phyloP scores from a whole-genome alignment of 1,284 basidiomycete genomes.

The Leccinum subrobustum region DNA sequence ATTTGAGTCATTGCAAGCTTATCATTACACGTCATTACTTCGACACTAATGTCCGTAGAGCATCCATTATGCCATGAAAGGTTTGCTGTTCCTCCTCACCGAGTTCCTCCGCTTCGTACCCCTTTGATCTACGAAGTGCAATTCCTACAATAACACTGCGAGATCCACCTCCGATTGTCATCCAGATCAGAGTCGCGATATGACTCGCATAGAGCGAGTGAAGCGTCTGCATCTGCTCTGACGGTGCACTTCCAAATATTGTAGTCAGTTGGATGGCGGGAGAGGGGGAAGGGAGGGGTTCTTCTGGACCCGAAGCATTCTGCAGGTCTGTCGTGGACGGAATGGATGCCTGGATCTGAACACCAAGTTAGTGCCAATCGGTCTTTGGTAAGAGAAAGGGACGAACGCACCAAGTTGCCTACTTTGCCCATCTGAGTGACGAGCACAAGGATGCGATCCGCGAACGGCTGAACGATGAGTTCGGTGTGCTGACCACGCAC shows the following conservation, averaged over 20 bases:
- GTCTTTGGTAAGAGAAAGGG: slow-evolving; percentile 2
- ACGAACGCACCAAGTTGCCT: slow-evolving; percentile 67
- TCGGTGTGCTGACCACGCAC: slow-evolving; percentile 68
- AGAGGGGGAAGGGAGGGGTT: slow-evolving; percentile 62
- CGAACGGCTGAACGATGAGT: slow-evolving; percentile 73
- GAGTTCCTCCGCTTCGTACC: slow-evolving; percentile 35
- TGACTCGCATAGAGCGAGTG: slow-evolving; percentile 85
- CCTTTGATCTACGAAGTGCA: slow-evolving; percentile 49
- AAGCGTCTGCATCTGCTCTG: slow-evolving; percentile 63
- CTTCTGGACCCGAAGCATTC: slow-evolving; percentile 33
- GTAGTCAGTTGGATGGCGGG: slow-evolving; percentile 73
- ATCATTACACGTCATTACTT: not conserved
- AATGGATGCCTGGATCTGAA: slow-evolving; percentile 75
- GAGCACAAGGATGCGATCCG: slow-evolving; percentile 77
- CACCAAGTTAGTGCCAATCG: slow-evolving; percentile 4
- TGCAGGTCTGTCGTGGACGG: slow-evolving; percentile 61
- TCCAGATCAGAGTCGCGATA: slow-evolving; percentile 84
- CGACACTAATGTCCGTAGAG: not conserved
- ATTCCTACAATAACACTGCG: slow-evolving; percentile 68
- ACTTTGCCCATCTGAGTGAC: slow-evolving; percentile 88
- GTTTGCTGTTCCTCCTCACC: slow-evolving; percentile 50
- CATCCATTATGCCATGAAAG: slow-evolving; percentile 66
- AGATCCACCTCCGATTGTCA: slow-evolving; percentile 42
- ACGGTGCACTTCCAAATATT: slow-evolving; percentile 71
- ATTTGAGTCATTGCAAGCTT: not conserved